These are phyloP conservation scores for Meyerozyma guilliermondii DNA, from an alignment of 1,139 yeast species.

Conservation along the genomic window DNA sequence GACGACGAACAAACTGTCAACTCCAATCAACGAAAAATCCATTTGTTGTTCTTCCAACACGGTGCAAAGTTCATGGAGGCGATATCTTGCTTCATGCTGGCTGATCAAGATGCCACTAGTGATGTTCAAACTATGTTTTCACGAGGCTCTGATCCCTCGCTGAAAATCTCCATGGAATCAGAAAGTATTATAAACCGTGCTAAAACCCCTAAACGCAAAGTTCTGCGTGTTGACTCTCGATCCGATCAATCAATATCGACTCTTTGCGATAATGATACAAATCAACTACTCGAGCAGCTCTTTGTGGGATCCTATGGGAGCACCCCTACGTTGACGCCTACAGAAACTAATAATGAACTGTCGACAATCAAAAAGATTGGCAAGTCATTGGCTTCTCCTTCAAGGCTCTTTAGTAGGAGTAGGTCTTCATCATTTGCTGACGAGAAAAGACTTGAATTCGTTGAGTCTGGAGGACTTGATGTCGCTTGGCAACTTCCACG, in stretches of 20 bases:
- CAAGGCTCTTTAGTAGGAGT: neutral
- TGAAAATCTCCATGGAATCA: neutral
- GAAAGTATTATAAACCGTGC: neutral
- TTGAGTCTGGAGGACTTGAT: neutral
- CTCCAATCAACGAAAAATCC: slow-evolving; percentile 32
- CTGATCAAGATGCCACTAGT: neutral
- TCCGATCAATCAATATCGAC: neutral
- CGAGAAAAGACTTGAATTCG: neutral
- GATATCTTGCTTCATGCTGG: slow-evolving; percentile 3
- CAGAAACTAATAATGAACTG: neutral
- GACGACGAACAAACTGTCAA: neutral
- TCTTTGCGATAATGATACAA: neutral
- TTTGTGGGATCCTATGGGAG: neutral
- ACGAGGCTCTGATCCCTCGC: neutral
- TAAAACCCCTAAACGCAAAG: neutral
- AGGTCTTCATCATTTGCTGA: neutral
- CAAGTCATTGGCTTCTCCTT: slow-evolving; percentile 1
- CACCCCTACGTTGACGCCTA: neutral
- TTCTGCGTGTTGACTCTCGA: neutral
- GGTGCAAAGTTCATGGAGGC: slow-evolving; percentile 21
- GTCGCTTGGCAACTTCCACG: neutral
- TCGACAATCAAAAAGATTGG: slow-evolving; percentile 1
- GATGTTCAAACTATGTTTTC: neutral
- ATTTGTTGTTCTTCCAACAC: slow-evolving; percentile 56
- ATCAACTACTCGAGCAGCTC: neutral